A percentile compares a stretch with the other conserved stretches of the same genome.
Evolutionary conservation across 371 early-diverging fungal genomes (phyloP).

Genomic region (Fennellomyces sp.): DNA sequence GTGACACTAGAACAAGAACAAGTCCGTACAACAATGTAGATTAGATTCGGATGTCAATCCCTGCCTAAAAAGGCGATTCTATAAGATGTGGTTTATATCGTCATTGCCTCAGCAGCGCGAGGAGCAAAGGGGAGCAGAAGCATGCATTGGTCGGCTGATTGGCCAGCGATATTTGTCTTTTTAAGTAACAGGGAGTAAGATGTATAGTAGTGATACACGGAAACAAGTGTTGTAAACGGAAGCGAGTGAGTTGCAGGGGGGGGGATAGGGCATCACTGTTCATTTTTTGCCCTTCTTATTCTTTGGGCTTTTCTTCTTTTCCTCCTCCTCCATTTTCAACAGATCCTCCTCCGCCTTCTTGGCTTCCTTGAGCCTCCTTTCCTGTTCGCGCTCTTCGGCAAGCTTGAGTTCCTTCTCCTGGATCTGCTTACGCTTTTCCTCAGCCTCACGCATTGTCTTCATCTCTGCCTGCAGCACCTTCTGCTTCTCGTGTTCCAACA

Average conservation of each 20-base stretch:
- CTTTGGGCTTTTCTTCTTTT: constrained; percentile 6
- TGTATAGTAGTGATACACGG: too few relatives aligned
- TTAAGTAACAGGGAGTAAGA: too few relatives aligned
- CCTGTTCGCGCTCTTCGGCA: constrained; percentile 6
- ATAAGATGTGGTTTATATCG: too few relatives aligned
- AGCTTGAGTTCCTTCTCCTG: constrained; percentile 4
- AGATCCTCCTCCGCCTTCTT: constrained; percentile 29
- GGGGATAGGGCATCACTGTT: not conserved
- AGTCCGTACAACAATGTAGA: constrained; percentile 2
- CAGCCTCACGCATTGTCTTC: constrained; percentile 47
- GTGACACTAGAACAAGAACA: not conserved
- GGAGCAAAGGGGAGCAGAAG: too few relatives aligned
- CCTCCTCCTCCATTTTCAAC: constrained; percentile 20
- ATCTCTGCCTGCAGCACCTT: constrained; percentile 50
- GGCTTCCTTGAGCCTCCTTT: constrained; percentile 22
- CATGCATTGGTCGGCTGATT: too few relatives aligned
- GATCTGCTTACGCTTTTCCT: constrained; percentile 32
- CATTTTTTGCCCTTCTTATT: constrained; percentile 8
- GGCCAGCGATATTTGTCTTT: too few relatives aligned
- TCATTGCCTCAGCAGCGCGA: too few relatives aligned
- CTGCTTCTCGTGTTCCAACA: constrained; percentile 67
- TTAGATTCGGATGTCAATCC: not conserved
- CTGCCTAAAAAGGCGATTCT: not conserved
- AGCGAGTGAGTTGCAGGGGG: too few relatives aligned
- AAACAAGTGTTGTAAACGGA: too few relatives aligned